These are phyloP conservation scores for Amanita pseudoporphyria DNA, from an alignment of 768 basidiomycete species.

Conservation along the genomic window DNA sequence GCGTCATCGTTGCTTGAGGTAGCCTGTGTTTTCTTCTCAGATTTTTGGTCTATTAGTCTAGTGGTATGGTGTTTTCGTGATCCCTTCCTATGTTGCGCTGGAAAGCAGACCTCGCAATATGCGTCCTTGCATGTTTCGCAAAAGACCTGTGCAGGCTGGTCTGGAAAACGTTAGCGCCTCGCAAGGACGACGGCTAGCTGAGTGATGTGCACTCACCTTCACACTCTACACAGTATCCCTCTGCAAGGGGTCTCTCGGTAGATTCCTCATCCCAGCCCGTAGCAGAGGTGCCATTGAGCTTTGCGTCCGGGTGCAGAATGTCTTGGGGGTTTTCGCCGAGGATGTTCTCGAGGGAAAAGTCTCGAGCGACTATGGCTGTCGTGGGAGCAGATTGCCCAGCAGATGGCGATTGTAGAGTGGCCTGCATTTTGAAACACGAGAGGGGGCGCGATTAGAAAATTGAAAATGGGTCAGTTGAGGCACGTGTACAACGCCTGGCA, in stretches of 20 bases:
- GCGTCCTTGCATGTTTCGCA: conserved; percentile 66
- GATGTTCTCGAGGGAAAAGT: conserved; percentile 63
- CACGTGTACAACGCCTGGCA: conserved; percentile 6
- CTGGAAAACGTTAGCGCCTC: conserved; percentile 27
- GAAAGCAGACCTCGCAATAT: conserved; percentile 82
- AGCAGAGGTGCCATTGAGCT: conserved; percentile 25
- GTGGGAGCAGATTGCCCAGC: background rate
- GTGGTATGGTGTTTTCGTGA: conserved; percentile 54
- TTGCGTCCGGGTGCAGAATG: conserved; percentile 41
- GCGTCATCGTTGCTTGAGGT: conserved; percentile 16
- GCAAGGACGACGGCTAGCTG: background rate
- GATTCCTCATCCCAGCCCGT: conserved; percentile 66
- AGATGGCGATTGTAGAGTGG: background rate
- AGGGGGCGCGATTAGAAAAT: background rate
- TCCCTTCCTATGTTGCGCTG: conserved; percentile 78
- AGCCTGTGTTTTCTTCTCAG: conserved; percentile 19
- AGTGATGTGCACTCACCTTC: conserved; percentile 46
- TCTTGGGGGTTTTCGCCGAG: conserved; percentile 53
- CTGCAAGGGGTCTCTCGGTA: conserved; percentile 31
- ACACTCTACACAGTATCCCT: conserved; percentile 77
- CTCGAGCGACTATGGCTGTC: background rate
- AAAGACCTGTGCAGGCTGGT: conserved; percentile 71
- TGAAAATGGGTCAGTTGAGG: background rate
- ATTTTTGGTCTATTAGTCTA: conserved; percentile 31
- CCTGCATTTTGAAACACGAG: background rate